Evolutionary conservation across 1,284 basidiomycete genomes (phyloP).

Genomic region (Mycena citricolor): DNA sequence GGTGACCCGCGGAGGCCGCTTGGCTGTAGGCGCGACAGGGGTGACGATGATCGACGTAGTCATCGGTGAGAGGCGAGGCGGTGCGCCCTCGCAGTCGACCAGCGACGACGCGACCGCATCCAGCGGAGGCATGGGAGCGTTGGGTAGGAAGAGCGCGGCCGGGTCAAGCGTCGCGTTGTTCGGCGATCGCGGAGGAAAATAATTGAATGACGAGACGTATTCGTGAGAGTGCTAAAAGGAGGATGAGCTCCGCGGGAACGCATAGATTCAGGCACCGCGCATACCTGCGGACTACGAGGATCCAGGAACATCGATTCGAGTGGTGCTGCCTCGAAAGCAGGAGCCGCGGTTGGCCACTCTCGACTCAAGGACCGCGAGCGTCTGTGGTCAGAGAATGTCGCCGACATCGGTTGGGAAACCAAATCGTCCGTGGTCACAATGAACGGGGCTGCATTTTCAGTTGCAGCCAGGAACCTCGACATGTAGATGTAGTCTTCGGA

Average conservation of each 20-base stretch:
- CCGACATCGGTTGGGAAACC: background rate
- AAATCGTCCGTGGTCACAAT: background rate
- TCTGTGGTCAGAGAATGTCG: constrained; percentile 5
- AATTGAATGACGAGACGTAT: background rate
- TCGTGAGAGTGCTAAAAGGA: background rate
- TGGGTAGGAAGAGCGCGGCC: constrained; percentile 2
- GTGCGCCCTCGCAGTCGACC: constrained; percentile 13
- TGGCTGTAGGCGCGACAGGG: too few species aligned
- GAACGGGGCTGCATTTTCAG: background rate
- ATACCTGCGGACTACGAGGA: constrained; percentile 15
- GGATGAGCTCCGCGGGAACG: background rate
- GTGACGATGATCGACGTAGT: too few species aligned
- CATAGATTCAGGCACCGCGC: background rate
- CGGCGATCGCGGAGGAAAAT: background rate
- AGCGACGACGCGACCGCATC: constrained; percentile 16
- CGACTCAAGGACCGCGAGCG: constrained; percentile 19
- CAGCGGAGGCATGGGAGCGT: constrained; percentile 18
- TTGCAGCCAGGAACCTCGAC: background rate
- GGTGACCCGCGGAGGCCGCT: too few species aligned
- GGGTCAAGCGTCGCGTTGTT: constrained; percentile 6
- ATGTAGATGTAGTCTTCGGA: constrained; percentile 13
- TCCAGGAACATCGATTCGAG: constrained; percentile 8
- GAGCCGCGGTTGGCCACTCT: constrained; percentile 7
- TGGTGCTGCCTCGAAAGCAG: constrained; percentile 1
- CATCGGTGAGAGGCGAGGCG: too few species aligned